Base-by-base conservation (phyloP, 2,329 filamentous ascomycete genomes). In the Akanthomyces muscarius region DNA sequence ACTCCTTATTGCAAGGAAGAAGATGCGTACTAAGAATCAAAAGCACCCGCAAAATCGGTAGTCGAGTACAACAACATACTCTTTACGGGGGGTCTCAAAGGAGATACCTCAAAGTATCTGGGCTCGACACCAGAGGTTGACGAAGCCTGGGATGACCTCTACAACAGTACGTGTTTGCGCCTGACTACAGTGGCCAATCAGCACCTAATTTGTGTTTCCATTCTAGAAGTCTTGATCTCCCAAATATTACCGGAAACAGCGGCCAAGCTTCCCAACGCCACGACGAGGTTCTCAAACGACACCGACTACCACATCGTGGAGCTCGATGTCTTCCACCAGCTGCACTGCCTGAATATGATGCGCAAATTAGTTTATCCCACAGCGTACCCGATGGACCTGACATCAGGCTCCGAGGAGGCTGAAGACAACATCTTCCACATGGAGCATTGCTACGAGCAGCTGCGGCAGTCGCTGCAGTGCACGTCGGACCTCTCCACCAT, bases 391-490 rank as follows among this genome's bases (percentile, higher is more conserved):
- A 61, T 65, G 8, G 66, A 68, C 21, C 72, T 77, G 11, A 69
- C 78, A 3, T 79, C 78, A 28, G 80, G 80, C 14, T 78, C 83
- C 54, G 77, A 81, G n/a, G 73, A 75, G 8, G 76, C 71, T 14
- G 73, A 75, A 4, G 53, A 70, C 44, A 72, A 78, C 57, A 30
- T 62, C 16, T 57, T 60, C 47, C 63, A 65, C 14, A 30, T 67
- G 73, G 81, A 84, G 69, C 81, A 84, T 68, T 84, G 82, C 71
- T 78, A 83, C 64, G 82, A 85, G 67, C 78, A 81, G n/a, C 71
- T 85, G 44, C 71, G 82, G 14, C 75, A 82, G 69, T 81, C 81
- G 58, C 73, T 83, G 55, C 81, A 83, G 76, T 84, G 81, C 71
- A 78, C 83, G 66, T 76, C 77, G 45, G 82, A 85, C 66, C 72